Conservation (phyloP, 1,284 basidiomycete species). For the Volvariella volvacea region DNA sequence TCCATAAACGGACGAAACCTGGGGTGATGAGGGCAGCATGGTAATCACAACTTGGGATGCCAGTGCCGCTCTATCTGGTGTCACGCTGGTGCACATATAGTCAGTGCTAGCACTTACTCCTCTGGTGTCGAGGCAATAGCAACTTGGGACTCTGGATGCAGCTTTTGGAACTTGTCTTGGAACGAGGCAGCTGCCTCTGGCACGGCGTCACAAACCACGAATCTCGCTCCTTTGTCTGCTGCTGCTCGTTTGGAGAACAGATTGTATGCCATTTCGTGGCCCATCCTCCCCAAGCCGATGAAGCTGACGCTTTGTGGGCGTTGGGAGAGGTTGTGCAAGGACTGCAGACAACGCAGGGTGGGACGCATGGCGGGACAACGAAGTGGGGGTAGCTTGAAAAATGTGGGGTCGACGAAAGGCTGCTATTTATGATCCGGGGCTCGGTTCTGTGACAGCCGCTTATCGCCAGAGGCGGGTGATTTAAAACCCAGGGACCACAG, state of each 20-base stretch:
- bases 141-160: constrained; percentile 54
- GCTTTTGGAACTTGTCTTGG: constrained; percentile 40
- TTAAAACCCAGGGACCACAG: no score
- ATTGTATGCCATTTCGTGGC: constrained; percentile 79
- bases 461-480: no score
- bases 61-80: constrained; percentile 39
- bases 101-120: constrained; percentile 43
- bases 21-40: constrained; percentile 84
- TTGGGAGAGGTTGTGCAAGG: constrained; percentile 14
- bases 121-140: constrained; percentile 54
- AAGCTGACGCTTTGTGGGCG: constrained; percentile 60
- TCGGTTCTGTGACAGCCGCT: no score
- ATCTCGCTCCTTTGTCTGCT: constrained; percentile 39
- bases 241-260: constrained; percentile 65
- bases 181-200: constrained; percentile 56
- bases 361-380: constrained; percentile 19
- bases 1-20: constrained; percentile 70
- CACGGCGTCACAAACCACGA: constrained; percentile 74
- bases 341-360: constrained; percentile 20
- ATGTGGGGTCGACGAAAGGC: no score
- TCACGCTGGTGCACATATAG: no score
- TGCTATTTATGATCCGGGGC: no score
- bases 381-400: background rate
- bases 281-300: constrained; percentile 80
- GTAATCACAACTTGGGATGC: constrained; percentile 69